Evolutionary conservation across 2,329 filamentous ascomycete species (phyloP), one percentile per base, ranked within the genome.

Genomic region (Blastomyces emzantsi): DNA sequence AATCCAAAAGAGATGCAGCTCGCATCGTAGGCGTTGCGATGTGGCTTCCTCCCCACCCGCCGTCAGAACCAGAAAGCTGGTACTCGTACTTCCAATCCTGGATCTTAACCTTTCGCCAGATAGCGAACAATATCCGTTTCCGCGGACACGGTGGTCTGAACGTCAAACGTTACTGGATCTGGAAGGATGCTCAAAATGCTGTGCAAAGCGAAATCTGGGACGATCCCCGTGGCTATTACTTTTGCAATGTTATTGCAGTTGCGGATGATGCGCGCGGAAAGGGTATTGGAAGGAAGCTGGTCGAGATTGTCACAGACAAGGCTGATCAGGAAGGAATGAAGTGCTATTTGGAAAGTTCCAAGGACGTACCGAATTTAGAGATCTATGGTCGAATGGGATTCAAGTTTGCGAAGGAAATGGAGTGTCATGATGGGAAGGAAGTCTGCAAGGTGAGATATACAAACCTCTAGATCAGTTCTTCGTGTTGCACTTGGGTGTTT

Each of bases 301-400:
- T 90, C 76, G 79, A 85, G 67, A 78, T 80, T 54, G 86, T 90
- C 7, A 85, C 86, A 19, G 78, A 81, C 51, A 76, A 77, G 69
- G 88, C 88, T 11, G 88, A 91, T 72, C 74, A 74, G 5, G 85
- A 90, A 71, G 83, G 84, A 0, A 81, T 83, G 69, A 81, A 77
- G 62, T 90, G 87, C 69, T 90, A 90, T 73, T 75, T 91, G 64
- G 88, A 91, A 74, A 89, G 86, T 41, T 87, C 84, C 65, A 83
- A 86, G 62, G 83, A 83, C 47, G 80, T 82, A 65, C 88, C 88
- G 0, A 91, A 90, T 69, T 82, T 88, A 71, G 79, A 81, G 41
- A 90, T 91, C 28, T 91, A 91, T 72, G 82, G 86, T 67, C 82
- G 81, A 64, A 83, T 90, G 80, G 88, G 87, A 5, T 91, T 90